Base-by-base conservation (phyloP, 2,329 filamentous ascomycete species). In the Alternaria brassicae region DNA sequence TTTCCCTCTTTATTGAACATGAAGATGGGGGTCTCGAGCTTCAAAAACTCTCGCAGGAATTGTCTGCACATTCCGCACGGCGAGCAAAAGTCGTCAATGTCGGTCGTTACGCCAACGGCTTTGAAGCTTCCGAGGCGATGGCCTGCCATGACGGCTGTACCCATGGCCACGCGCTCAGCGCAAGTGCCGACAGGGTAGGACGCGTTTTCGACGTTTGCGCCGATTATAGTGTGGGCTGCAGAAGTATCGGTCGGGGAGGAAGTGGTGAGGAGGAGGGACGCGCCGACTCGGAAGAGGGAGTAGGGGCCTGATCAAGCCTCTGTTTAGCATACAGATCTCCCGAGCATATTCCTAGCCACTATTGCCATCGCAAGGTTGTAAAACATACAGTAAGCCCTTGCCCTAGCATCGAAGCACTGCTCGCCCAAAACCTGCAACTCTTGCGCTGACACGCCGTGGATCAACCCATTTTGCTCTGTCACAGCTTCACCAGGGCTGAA, bases 11-110 rank as follows among this genome's bases (percentile, higher is more conserved):
- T 90, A 77, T 96, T 93, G 78, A 96, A 96, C 94, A 98, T 96
- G 76, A 97, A 88, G 56, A 99, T 85, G 0, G 93, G 94, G 58
- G 86, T 88, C 6, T 76, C 68, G 6, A 81, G 72, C 58, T 77
- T 76, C 60, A 81, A 76, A 48, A 84, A 84, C 70, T 84, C 82
- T 28, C 81, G 61, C 50, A 84, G 71, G 59, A 94, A 96, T 77
- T 97, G 94, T 70, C 94, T 85, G 78, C 94, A 98, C 93, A 97
- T 97, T 55, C 95, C 95, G 76, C 95, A 99, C 0, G 95, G 95
- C 42, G 77, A 80, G 65, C 73, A 77, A 39, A 73, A 76, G 27
- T 73, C 73, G 15, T 70, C 69, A 59, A 91, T 89, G 75, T 97
- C 91, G 6, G 93, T 96, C 6, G 91, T 86, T 4, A 99, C 93